Percentiles rank a stretch among this genome's conserved stretches.
phyloP scores from a whole-genome alignment of 2,329 filamentous ascomycete genomes.

The Microdochium bolleyi region DNA sequence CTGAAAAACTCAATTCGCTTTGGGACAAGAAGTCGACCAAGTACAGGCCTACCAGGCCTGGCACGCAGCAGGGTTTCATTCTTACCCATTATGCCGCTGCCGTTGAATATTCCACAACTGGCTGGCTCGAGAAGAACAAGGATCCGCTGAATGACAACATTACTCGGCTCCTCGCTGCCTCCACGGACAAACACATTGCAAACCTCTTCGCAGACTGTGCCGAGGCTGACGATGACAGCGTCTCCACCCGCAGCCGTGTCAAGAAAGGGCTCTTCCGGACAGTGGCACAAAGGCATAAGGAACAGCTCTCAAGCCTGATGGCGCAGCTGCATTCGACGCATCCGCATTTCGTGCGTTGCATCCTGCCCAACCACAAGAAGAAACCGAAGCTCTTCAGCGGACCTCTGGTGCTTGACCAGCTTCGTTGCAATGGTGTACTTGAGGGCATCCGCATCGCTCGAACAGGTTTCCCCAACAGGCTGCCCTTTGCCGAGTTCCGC shows the following conservation, averaged over 20 bases:
- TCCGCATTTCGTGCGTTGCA: constrained; percentile 96
- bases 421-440: constrained; percentile 98
- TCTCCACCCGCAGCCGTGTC: constrained; percentile 66
- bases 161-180: constrained; percentile 77
- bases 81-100: constrained; percentile 96
- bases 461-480: constrained; percentile 90
- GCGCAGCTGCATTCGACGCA: constrained; percentile 89
- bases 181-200: constrained; percentile 75
- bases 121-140: constrained; percentile 98
- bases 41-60: constrained; percentile 80
- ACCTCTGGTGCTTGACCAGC: constrained; percentile 87
- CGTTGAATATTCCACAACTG: constrained; percentile 91
- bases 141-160: constrained; percentile 97
- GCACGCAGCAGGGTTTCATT: constrained; percentile 71
- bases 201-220: constrained; percentile 82
- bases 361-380: constrained; percentile 97
- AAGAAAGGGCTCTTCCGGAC: constrained; percentile 97
- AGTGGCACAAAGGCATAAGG: constrained; percentile 93
- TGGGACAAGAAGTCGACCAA: constrained; percentile 97
- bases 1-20: constrained; percentile 90
- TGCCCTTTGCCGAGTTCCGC: constrained; percentile 88
- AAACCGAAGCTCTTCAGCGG: constrained; percentile 87
- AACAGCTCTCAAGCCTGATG: constrained; percentile 97
- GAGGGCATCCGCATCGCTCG: constrained; percentile 96
- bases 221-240: constrained; percentile 67